These are phyloP conservation scores for Penicillium tannophilum DNA, from an alignment of 495 filamentous ascomycete species.

Conservation along the genomic window DNA sequence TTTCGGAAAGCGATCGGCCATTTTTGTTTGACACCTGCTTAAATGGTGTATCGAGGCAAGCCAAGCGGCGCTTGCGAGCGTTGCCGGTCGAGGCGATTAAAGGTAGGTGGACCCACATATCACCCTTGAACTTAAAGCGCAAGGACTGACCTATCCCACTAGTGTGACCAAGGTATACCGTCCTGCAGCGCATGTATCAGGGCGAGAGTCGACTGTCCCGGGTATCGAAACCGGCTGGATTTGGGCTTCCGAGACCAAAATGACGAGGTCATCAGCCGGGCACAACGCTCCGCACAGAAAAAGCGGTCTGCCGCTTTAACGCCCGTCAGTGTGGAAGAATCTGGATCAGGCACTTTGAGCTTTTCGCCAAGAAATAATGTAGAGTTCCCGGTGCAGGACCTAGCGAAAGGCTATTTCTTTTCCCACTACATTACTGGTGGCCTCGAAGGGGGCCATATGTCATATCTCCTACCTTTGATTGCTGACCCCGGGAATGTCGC, in stretches of 20 bases:
- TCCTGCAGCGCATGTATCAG: slow-evolving; percentile 17
- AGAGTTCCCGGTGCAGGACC: slow-evolving; percentile 4
- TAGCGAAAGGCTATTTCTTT: slow-evolving; percentile 11
- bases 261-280: slow-evolving; percentile 17
- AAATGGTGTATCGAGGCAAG: slow-evolving; percentile 30
- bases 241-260: slow-evolving; percentile 19
- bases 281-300: slow-evolving; percentile 8
- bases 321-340: background rate
- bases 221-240: slow-evolving; percentile 18
- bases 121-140: background rate
- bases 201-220: slow-evolving; percentile 18
- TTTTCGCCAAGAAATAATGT: background rate
- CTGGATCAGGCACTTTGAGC: background rate
- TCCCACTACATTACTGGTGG: slow-evolving; percentile 9
- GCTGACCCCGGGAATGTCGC: slow-evolving; percentile 7
- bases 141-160: background rate
- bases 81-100: slow-evolving; percentile 27
- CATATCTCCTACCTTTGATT: slow-evolving; percentile 12
- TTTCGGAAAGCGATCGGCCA: background rate
- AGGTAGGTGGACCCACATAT: slow-evolving; percentile 12
- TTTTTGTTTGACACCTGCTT: background rate
- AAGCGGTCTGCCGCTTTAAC: background rate
- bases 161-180: slow-evolving; percentile 17
- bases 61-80: slow-evolving; percentile 24
- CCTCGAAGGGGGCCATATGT: slow-evolving; percentile 9